Percentiles rank a stretch among this genome's conserved stretches.
Evolutionary conservation across 352 stramenopile genomes (phyloP).

Genomic region (Globisporangium irregulare): DNA sequence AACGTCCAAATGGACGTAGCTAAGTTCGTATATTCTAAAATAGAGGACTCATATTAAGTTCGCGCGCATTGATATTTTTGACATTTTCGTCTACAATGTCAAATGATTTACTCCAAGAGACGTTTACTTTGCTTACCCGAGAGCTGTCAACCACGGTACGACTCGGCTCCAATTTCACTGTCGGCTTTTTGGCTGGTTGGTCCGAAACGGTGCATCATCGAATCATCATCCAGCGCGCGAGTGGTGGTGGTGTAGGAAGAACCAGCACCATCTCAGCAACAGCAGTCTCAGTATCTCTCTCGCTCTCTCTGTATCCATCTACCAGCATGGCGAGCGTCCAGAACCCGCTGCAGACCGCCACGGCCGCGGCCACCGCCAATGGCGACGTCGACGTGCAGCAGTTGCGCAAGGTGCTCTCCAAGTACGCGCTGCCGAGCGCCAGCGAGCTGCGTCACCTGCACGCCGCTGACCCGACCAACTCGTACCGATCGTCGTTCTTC

Average conservation of each 20-base stretch:
- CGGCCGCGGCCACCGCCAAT: not conserved
- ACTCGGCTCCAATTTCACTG: not conserved
- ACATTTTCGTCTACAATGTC: not conserved
- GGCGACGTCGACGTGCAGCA: conserved; percentile 41
- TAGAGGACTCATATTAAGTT: no score
- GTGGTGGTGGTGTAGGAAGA: conserved; percentile 9
- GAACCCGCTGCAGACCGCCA: conserved; percentile 12
- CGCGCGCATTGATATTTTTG: no score
- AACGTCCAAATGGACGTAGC: no score
- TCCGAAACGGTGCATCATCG: conserved; percentile 14
- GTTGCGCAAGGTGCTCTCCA: conserved; percentile 74
- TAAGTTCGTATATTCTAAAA: no score
- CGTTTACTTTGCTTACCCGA: not conserved
- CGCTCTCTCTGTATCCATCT: conserved; percentile 4
- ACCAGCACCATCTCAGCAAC: not conserved
- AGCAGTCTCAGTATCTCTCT: not conserved
- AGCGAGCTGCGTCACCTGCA: conserved; percentile 80
- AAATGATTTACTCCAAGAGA: not conserved
- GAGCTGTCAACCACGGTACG: not conserved
- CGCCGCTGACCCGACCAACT: conserved; percentile 66
- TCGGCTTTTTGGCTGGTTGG: conserved; percentile 12
- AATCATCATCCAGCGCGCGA: not conserved
- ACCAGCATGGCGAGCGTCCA: conserved; percentile 17
- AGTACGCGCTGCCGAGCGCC: conserved; percentile 88
- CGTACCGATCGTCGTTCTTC: conserved; percentile 83